Base-by-base conservation (phyloP, 306 rosid genomes). In the Vigna radiata region DNA sequence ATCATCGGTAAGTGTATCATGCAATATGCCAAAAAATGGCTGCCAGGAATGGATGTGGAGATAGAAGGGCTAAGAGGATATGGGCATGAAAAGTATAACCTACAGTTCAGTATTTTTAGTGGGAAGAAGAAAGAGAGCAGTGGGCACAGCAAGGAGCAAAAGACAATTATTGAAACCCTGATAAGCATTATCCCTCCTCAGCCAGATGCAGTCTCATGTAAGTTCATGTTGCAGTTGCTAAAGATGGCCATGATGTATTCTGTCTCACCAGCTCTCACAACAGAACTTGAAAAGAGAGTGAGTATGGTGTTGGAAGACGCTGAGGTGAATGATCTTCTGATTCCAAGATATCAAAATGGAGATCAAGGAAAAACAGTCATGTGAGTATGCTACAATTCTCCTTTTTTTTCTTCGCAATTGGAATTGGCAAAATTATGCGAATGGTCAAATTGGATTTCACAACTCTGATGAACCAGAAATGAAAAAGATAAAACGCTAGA, bases 291-390 rank as follows among this genome's bases (percentile, higher is more conserved):
- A 77, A 92, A 91, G 83, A 88, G 96, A 83, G 90, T 85, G 10
- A 95, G 99, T 60, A 79, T 85, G 87, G 89, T 79, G 89, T 80
- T 95, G 80, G 94, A 92, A 83, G 97, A 91, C 69, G 97, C 97
- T 15, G 91, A 84, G 37, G 99, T 88, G 77, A 81, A 85, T 79
- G 97, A 91, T 82, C 90, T 95, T 75, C 75, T 95, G 72, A 90
- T 95, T 81, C 97, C 99, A 23, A 86, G 88, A 54, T 91, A 85
- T 73, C 89, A 84, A 80, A 86, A 52, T 62, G 87, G 85, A 76
- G 96, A 86, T 63, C 92, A 85, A 75, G 86, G 81, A 77, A 88
- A 88, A 61, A 79, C 41, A 41, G 29, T 74, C 61, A 81, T 76
- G 98, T 95, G 85, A 88, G 98, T 89, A 78, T 72, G 70, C 27